These are phyloP conservation scores for Trypanosoma avium DNA, from an alignment of 208 protist species.

Conservation along the genomic window DNA sequence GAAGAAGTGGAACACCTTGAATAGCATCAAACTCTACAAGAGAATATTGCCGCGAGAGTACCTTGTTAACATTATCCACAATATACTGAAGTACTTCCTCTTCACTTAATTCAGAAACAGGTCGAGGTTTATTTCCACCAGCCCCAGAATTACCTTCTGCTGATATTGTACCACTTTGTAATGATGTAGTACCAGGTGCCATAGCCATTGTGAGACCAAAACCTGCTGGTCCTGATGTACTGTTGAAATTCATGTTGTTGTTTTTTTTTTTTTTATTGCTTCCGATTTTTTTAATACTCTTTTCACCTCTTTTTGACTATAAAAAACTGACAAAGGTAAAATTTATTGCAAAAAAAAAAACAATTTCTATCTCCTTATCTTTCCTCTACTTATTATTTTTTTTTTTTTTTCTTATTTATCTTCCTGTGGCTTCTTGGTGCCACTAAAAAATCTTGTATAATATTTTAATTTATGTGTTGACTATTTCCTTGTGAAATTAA, in stretches of 20 bases:
- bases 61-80: constrained; percentile 81
- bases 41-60: constrained; percentile 69
- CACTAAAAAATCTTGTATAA: neutral
- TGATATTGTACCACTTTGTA: neutral
- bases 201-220: neutral
- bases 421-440: neutral
- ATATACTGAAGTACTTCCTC: constrained; percentile 78
- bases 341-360: constrained; percentile 14
- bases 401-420: neutral
- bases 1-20: constrained; percentile 57
- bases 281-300: constrained; percentile 10
- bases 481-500: too few species aligned
- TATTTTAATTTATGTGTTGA: too few species aligned
- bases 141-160: neutral
- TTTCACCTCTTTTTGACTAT: constrained; percentile 15
- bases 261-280: constrained; percentile 1
- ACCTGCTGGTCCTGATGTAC: neutral
- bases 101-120: constrained; percentile 41
- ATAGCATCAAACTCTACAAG: constrained; percentile 89
- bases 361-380: neutral
- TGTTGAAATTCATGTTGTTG: constrained; percentile 2
- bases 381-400: constrained; percentile 1
- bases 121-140: constrained; percentile 7
- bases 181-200: neutral
- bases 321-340: constrained; percentile 1